A percentile compares a stretch with the other conserved stretches of the same genome.
These are phyloP conservation scores for Ottelia alismoides DNA, from an alignment of 106 monocot genomes.

Conservation along the genomic window DNA sequence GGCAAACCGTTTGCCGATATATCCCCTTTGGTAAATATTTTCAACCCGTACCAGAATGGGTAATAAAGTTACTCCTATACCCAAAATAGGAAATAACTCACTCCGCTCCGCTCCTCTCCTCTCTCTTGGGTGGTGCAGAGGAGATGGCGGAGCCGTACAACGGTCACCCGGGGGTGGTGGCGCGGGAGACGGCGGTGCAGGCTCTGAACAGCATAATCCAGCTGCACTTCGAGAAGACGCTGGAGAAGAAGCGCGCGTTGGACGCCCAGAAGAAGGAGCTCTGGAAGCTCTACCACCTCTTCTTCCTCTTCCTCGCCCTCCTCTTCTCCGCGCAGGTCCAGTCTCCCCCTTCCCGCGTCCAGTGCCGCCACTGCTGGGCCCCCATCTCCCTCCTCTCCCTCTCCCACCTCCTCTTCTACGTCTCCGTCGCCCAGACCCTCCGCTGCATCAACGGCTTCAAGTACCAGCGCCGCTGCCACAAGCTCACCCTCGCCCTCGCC, in stretches of 20 bases:
- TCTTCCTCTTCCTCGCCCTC: slow-evolving; percentile 65
- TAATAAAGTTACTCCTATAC: too few relatives aligned
- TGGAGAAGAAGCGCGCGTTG: slow-evolving; percentile 59
- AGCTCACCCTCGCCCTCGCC: slow-evolving; percentile 59
- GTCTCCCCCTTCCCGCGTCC: slow-evolving; percentile 20
- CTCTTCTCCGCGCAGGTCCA: slow-evolving; percentile 13
- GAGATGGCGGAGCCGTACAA: slow-evolving; percentile 14
- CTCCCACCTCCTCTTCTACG: slow-evolving; percentile 47
- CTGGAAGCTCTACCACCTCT: slow-evolving; percentile 48
- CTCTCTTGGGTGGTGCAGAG: too few relatives aligned
- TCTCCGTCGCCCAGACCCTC: slow-evolving; percentile 61
- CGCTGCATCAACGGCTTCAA: slow-evolving; percentile 63
- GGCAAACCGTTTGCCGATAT: too few relatives aligned
- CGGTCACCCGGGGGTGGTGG: slow-evolving; percentile 6
- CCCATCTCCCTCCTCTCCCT: slow-evolving; percentile 56
- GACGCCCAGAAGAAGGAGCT: slow-evolving; percentile 65
- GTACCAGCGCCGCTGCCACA: slow-evolving; percentile 82
- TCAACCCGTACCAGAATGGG: too few relatives aligned
- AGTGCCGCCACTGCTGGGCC: slow-evolving; percentile 68
- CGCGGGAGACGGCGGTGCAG: slow-evolving; percentile 34
- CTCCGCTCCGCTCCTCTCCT: too few relatives aligned
- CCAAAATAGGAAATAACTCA: too few relatives aligned
- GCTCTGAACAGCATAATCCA: slow-evolving; percentile 59
- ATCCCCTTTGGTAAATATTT: too few relatives aligned
- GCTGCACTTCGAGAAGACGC: slow-evolving; percentile 76